Conservation (phyloP, 2,329 filamentous ascomycete species). For the Beauveria pseudobassiana region DNA sequence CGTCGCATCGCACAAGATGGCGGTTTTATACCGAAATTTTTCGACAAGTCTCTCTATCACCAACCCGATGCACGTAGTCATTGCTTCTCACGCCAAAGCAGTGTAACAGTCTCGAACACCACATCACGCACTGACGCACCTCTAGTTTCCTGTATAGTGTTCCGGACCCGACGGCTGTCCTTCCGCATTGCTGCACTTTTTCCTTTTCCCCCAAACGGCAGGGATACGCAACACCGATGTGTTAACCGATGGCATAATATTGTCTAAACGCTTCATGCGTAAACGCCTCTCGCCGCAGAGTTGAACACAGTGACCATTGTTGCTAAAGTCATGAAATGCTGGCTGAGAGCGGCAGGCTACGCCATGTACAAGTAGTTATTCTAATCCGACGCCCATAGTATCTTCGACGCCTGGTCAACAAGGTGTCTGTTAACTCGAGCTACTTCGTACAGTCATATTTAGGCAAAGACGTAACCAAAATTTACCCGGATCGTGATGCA, state of each 20-base stretch:
- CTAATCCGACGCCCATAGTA: not conserved
- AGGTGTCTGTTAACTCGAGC: not conserved
- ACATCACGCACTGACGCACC: not conserved
- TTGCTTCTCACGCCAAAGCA: conserved; percentile 4
- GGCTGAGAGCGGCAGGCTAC: not conserved
- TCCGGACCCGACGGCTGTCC: not conserved
- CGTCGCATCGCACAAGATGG: not conserved
- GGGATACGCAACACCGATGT: not conserved
- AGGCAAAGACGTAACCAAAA: not conserved
- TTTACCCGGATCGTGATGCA: not conserved
- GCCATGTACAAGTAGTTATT: not conserved
- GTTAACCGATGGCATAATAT: no score
- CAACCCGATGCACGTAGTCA: not conserved
- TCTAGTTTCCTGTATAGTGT: conserved; percentile 1
- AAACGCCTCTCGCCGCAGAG: not conserved
- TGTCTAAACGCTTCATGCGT: not conserved
- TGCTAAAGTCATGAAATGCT: not conserved
- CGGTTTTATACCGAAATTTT: not conserved
- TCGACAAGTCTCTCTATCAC: not conserved
- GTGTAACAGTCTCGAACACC: not conserved
- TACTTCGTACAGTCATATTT: not conserved
- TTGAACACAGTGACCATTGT: not conserved
- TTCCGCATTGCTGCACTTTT: not conserved
- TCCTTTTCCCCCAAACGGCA: not conserved
- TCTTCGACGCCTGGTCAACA: not conserved